phyloP scores from a whole-genome alignment of 2,329 filamentous ascomycete species.

The Microthyrium microscopicum region DNA sequence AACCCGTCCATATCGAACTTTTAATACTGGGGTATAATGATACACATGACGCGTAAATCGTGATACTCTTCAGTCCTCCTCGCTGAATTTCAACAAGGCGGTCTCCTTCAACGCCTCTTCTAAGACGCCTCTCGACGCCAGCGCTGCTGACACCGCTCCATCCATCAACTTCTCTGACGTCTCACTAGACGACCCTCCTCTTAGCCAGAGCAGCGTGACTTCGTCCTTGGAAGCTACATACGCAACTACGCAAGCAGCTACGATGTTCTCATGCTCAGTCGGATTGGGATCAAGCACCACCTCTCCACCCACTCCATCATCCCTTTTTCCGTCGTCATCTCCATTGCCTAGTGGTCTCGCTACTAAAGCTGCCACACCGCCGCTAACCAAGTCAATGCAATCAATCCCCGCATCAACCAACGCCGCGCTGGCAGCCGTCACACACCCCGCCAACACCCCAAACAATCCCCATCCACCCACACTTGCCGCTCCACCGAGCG shows the following conservation, averaged over 20 bases:
- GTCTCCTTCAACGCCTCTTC: conserved; percentile 42
- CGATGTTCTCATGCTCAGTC: conserved; percentile 58
- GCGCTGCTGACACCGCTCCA: conserved; percentile 45
- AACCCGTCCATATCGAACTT: too few relatives aligned
- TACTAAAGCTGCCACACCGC: conserved; percentile 74
- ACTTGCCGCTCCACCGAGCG: conserved; percentile 29
- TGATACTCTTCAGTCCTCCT: too few relatives aligned
- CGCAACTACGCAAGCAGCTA: conserved; percentile 76
- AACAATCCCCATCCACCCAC: conserved; percentile 60
- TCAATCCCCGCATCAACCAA: conserved; percentile 92
- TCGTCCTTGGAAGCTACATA: conserved; percentile 80
- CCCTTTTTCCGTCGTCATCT: conserved; percentile 12
- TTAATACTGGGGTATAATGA: too few relatives aligned
- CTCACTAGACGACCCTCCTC: conserved; percentile 42
- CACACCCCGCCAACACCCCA: conserved; percentile 80
- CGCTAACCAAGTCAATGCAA: conserved; percentile 77
- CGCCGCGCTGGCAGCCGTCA: conserved; percentile 84
- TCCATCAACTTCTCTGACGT: conserved; percentile 38
- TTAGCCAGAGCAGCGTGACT: conserved; percentile 88
- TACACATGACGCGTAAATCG: too few relatives aligned
- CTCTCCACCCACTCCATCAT: conserved; percentile 16
- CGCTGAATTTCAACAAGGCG: conserved; percentile 4
- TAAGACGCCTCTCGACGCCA: conserved; percentile 41
- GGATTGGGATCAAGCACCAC: conserved; percentile 64
- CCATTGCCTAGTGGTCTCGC: conserved; percentile 12